phyloP scores from a whole-genome alignment of 352 stramenopile genomes.

The Phytophthora citricola region DNA sequence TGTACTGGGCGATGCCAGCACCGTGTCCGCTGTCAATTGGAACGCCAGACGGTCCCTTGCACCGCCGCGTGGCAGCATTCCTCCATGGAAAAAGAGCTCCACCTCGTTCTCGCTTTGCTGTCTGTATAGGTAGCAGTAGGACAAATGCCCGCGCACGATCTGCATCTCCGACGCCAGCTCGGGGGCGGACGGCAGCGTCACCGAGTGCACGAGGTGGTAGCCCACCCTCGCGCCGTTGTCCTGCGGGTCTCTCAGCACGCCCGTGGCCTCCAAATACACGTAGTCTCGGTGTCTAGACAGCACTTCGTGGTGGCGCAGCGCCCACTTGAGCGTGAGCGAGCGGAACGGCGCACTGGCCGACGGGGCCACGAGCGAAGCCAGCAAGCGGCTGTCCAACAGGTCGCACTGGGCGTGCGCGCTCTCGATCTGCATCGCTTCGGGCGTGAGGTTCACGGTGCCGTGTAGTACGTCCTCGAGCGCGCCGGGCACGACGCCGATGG shows the following conservation, averaged over 20 bases:
- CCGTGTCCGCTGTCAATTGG: constrained; percentile 52
- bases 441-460: constrained; percentile 61
- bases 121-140: constrained; percentile 60
- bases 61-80: constrained; percentile 54
- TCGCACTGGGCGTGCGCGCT: constrained; percentile 51
- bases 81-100: constrained; percentile 66
- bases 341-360: constrained; percentile 56
- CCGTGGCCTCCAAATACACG: constrained; percentile 73
- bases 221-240: constrained; percentile 53
- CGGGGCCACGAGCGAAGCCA: constrained; percentile 56
- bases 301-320: constrained; percentile 59
- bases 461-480: constrained; percentile 60
- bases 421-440: constrained; percentile 69
- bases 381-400: constrained; percentile 61
- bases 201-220: constrained; percentile 69
- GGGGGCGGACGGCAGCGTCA: constrained; percentile 52
- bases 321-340: constrained; percentile 72
- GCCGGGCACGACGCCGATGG: constrained; percentile 43
- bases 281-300: constrained; percentile 70
- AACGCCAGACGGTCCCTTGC: constrained; percentile 55
- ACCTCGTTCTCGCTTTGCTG: constrained; percentile 45
- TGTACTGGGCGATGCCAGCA: constrained; percentile 45
- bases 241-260: constrained; percentile 46
- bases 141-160: constrained; percentile 65
- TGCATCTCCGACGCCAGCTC: constrained; percentile 71